A percentile compares a stretch with the other conserved stretches of the same genome.
These are phyloP conservation scores for Zygosaccharomyces gambellarensis DNA, from an alignment of 805 yeast genomes.

Conservation along the genomic window DNA sequence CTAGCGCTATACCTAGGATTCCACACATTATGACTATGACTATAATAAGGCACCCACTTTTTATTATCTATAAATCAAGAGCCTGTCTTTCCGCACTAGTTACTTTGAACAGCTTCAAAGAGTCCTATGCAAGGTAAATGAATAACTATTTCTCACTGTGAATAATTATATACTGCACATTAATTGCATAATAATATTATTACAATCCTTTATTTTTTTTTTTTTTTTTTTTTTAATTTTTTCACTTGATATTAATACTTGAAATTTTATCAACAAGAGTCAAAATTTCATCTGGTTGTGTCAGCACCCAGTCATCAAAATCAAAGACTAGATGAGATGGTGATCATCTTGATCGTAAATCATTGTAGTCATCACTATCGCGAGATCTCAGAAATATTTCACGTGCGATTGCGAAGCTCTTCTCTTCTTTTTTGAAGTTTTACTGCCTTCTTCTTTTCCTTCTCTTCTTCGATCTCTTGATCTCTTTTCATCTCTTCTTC, in stretches of 20 bases:
- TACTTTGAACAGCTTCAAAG: not conserved
- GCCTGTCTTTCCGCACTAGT: not conserved
- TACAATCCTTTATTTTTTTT: not conserved
- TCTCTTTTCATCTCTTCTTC: conserved; percentile 36
- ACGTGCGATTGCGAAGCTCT: not conserved
- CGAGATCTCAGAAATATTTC: not conserved
- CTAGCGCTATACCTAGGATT: conserved; percentile 78
- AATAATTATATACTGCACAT: not conserved
- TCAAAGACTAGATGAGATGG: not conserved
- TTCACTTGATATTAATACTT: not conserved
- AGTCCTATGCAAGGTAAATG: not conserved
- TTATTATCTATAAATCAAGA: not conserved
- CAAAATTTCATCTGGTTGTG: conserved; percentile 2
- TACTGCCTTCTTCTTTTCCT: not conserved
- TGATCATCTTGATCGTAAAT: not conserved
- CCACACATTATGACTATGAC: conserved; percentile 70
- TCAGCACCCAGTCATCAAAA: conserved; percentile 7
- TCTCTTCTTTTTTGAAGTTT: not conserved
- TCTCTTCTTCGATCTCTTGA: conserved; percentile 7
- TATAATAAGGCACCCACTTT: not conserved
- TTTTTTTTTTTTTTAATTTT: not conserved
- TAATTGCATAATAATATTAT: not conserved
- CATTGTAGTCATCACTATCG: not conserved
- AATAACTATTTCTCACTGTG: not conserved
- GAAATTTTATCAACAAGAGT: conserved; percentile 6